Evolutionary conservation across 768 basidiomycete genomes (phyloP).

Genomic region (Phanerochaete carnosa): DNA sequence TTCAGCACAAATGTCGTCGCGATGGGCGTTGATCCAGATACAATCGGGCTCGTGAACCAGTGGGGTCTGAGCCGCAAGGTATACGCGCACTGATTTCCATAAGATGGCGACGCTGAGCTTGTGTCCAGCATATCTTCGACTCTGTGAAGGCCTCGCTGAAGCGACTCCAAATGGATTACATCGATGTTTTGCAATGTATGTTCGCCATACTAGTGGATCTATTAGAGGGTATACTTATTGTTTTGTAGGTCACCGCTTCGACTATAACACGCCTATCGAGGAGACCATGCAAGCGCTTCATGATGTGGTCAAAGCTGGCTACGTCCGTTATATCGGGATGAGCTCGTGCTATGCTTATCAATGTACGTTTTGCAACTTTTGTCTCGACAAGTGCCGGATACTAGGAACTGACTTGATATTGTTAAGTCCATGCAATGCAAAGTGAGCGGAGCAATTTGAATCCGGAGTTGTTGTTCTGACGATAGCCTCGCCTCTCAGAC

Average conservation of each 20-base stretch:
- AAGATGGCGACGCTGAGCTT: neutral
- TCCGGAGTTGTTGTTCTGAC: neutral
- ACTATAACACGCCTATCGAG: conserved; percentile 38
- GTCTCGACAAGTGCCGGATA: too few species aligned
- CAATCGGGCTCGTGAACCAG: conserved; percentile 35
- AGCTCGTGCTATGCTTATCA: conserved; percentile 36
- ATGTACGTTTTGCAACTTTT: conserved; percentile 17
- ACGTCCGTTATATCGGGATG: conserved; percentile 41
- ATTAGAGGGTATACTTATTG: conserved; percentile 20
- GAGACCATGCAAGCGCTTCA: conserved; percentile 46
- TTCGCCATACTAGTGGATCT: too few species aligned
- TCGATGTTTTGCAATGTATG: conserved; percentile 70
- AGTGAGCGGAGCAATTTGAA: conserved; percentile 14
- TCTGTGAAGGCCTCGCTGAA: conserved; percentile 57
- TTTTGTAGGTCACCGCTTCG: conserved; percentile 30
- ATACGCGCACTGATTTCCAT: neutral
- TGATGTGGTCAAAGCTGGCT: conserved; percentile 43
- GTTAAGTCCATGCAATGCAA: conserved; percentile 32
- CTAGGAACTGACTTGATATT: neutral
- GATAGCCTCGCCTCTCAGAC: neutral
- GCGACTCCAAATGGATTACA: conserved; percentile 70
- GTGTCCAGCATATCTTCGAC: conserved; percentile 65
- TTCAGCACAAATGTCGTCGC: neutral
- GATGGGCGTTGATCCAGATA: conserved; percentile 11
- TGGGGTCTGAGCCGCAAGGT: conserved; percentile 35